These are phyloP conservation scores for Camellia granthamiana DNA, from an alignment of 148 eudicot genomes.

Conservation along the genomic window DNA sequence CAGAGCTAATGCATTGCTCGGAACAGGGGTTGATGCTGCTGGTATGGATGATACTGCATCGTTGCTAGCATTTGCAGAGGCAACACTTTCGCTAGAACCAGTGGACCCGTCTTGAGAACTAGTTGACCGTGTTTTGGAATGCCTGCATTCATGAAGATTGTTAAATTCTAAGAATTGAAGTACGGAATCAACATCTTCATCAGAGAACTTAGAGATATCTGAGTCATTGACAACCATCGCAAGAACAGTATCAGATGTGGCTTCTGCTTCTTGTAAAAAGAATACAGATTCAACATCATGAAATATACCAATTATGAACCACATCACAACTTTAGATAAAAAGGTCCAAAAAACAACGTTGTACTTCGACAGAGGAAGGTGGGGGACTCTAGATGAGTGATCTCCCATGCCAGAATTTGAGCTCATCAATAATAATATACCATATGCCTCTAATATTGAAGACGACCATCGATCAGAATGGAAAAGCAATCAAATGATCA, in stretches of 20 bases:
- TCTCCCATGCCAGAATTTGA: background rate
- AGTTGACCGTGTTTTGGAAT: constrained; percentile 50
- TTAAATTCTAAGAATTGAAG: background rate
- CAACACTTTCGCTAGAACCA: constrained; percentile 30
- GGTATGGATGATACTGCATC: constrained; percentile 9
- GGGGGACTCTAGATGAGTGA: background rate
- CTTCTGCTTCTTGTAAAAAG: no score
- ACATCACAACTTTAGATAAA: background rate
- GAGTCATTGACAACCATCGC: no score
- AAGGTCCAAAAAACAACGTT: background rate
- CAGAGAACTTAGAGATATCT: no score
- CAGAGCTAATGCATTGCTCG: constrained; percentile 60
- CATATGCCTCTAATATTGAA: background rate
- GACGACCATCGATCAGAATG: background rate
- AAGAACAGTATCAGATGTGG: no score
- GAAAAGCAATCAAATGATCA: background rate
- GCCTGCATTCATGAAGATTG: constrained; percentile 45
- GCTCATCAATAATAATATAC: background rate
- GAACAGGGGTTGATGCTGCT: constrained; percentile 8
- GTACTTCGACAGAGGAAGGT: background rate
- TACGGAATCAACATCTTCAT: no score
- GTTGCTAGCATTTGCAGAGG: constrained; percentile 37
- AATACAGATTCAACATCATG: no score
- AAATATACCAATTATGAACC: background rate
- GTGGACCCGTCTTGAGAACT: constrained; percentile 34